phyloP scores from a whole-genome alignment of 768 basidiomycete species.

The Tricholoma furcatifolium region DNA sequence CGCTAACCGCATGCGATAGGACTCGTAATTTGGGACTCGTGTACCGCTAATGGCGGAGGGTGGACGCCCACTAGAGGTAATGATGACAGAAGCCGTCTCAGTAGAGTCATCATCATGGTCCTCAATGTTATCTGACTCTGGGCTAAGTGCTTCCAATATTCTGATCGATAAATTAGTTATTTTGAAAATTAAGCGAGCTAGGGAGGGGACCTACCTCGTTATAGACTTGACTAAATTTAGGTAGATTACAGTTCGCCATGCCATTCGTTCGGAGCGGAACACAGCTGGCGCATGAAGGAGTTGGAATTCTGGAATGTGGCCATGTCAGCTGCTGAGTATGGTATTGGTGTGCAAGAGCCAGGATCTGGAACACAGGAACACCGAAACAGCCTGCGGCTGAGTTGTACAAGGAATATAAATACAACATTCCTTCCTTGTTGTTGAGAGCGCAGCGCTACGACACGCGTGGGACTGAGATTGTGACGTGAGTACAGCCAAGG shows the following conservation, averaged over 20 bases:
- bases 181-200: conserved; percentile 12
- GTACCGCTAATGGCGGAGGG: conserved; percentile 50
- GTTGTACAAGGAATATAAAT: background rate
- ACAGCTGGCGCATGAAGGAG: conserved; percentile 74
- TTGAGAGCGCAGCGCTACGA: conserved; percentile 1
- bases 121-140: conserved; percentile 58
- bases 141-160: conserved; percentile 72
- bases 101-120: conserved; percentile 57
- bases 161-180: conserved; percentile 32
- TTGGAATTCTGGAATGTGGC: conserved; percentile 65
- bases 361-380: background rate
- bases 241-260: conserved; percentile 88
- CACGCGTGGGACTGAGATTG: conserved; percentile 12
- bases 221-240: conserved; percentile 84
- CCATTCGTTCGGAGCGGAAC: conserved; percentile 77
- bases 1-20: conserved; percentile 59
- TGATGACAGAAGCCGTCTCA: conserved; percentile 53
- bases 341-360: background rate
- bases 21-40: conserved; percentile 57
- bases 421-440: background rate
- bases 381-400: background rate
- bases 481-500: conserved; percentile 14
- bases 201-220: conserved; percentile 50
- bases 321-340: conserved; percentile 8
- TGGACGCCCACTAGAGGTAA: conserved; percentile 48